A percentile compares a stretch with the other conserved stretches of the same genome.
Conservation (phyloP, 208 protist genomes). For the Acanthamoeba triangularis region DNA sequence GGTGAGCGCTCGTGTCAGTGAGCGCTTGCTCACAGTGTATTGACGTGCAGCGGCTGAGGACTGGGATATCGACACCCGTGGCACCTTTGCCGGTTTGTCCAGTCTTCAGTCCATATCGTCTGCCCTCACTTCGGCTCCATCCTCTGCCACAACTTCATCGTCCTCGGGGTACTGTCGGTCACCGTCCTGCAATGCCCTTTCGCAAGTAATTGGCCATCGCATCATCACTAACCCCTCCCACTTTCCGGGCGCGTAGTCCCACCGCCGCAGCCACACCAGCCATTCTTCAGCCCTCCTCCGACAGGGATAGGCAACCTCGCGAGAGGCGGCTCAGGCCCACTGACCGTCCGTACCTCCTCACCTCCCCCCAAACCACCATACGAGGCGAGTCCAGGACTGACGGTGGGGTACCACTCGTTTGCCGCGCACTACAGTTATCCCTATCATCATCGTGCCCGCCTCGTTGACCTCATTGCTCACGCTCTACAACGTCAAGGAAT, state of each 20-base stretch:
- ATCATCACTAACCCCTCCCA: background rate
- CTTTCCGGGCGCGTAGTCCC: background rate
- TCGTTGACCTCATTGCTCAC: constrained; percentile 37
- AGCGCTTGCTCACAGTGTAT: background rate
- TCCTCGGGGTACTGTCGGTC: background rate
- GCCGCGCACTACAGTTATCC: background rate
- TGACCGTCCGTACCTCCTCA: background rate
- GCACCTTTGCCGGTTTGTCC: background rate
- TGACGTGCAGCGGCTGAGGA: background rate
- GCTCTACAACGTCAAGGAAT: constrained; percentile 56
- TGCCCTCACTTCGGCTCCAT: background rate
- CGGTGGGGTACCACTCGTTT: too few relatives aligned
- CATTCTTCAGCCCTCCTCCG: background rate
- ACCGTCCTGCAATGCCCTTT: background rate
- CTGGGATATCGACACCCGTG: constrained; percentile 31
- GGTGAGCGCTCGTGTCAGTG: background rate
- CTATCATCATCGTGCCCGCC: constrained; percentile 45
- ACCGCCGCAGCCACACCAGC: too few relatives aligned
- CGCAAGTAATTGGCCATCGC: background rate
- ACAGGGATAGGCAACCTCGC: background rate
- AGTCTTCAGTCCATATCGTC: background rate
- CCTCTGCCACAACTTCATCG: background rate
- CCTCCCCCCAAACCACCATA: background rate
- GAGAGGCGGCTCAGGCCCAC: background rate
- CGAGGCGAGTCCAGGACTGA: background rate